Conservation (phyloP, 768 basidiomycete genomes). For the Rhodotorula diobovata region DNA sequence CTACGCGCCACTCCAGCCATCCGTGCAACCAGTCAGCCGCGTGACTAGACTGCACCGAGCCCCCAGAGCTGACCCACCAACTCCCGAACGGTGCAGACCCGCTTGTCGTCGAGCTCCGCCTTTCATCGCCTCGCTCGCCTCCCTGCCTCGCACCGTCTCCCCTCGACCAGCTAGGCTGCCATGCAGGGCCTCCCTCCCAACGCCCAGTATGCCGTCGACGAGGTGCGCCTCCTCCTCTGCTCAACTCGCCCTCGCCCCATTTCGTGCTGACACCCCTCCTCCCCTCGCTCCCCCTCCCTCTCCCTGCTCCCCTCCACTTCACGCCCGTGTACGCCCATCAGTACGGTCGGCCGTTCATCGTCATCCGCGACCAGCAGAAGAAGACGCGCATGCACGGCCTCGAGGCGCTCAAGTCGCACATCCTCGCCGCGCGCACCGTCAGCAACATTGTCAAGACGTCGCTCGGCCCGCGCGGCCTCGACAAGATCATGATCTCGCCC, state of each 20-base stretch:
- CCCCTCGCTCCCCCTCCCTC: not conserved
- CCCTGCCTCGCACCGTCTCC: no score
- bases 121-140: no score
- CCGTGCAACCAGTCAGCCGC: no score
- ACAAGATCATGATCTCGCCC: conserved; percentile 52
- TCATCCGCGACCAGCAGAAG: conserved; percentile 84
- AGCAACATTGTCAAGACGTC: conserved; percentile 93
- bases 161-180: not conserved
- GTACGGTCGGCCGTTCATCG: conserved; percentile 97
- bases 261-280: no score
- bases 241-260: no score
- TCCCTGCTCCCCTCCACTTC: not conserved
- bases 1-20: no score
- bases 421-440: conserved; percentile 88
- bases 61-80: no score
- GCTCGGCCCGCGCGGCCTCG: conserved; percentile 73
- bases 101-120: no score
- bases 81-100: no score
- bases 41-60: no score
- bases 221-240: conserved; percentile 1
- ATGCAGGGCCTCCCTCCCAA: conserved; percentile 28
- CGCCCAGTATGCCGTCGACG: conserved; percentile 26
- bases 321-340: conserved; percentile 43
- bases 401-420: conserved; percentile 96
- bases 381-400: conserved; percentile 88